Base-by-base conservation (phyloP, 2,329 filamentous ascomycete species). In the Alternaria sp. region DNA sequence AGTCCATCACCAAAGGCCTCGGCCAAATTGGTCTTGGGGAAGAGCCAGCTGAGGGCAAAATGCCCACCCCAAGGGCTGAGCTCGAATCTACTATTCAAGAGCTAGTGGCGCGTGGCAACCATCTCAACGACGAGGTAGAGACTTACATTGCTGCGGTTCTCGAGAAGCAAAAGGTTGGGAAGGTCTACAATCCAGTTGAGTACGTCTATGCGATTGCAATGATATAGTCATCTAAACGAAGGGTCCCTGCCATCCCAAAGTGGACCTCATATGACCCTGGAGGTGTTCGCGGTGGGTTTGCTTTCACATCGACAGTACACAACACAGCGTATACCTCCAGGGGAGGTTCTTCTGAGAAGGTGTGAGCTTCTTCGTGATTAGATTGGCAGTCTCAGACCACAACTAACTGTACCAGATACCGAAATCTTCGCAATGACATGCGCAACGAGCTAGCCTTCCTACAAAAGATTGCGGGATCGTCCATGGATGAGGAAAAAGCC, bases 41-140 rank as follows among this genome's bases (percentile, higher is more conserved):
- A 17, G 61, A 67, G 52, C 15, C 57, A 8, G 30, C 32, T 15
- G 59, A 54, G 5, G 25, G 61, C 19, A 66, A 61, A 17, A 61
- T 46, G 13, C 56, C 59, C 1, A 57, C 47, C 26, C 59, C 61
- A 25, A 58, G 49, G 23, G 49, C 60, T 12, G 69, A 76, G 11
- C 67, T 77, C 6, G 58, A 76, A 58, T 54, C 58, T 3, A 75
- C 71, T 5, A 69, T 78, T 2, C 64, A 74, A 10, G 72, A 74
- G 28, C 74, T 83, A 0, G 74, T 81, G n/a, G 50, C 69, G 7
- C 75, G 82, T 57, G 81, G 81, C 49, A 74, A 78, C 50, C 66
- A 60, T 2, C 66, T 84, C 1, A 72, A 81, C 8, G 63, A 74
- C 15, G 83, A 85, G 59, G 76, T 84, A 3, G 79, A 83, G 45